Base-by-base conservation (phyloP, 2,329 filamentous ascomycete genomes). In the Ophiostoma himal-ulmi region DNA sequence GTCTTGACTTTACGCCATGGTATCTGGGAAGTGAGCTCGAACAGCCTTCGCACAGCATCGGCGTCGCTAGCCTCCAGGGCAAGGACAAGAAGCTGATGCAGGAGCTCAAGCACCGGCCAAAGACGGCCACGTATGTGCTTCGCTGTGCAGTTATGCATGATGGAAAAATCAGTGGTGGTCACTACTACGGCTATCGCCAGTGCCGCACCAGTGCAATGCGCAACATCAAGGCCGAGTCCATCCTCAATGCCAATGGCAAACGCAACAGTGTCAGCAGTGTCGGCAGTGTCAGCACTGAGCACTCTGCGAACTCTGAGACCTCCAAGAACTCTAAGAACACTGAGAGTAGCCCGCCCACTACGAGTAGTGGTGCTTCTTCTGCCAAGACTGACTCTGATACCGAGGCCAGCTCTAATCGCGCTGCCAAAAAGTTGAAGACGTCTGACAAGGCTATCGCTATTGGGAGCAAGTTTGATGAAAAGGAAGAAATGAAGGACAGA, bases 1-100 rank as follows among this genome's bases (percentile, higher is more conserved):
- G 81, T 4, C 0, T 98, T 22, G 90, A 97, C 77, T 81, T 99
- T 1, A 89, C 89, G 0, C 86, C 89, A n/a, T 97, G 93, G 94
- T 94, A 90, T 77, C 81, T 97, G 82, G 85, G 73, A 85, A 87
- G 34, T 20, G 20, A n/a, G 8, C n/a, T 22, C 14, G 10, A 17
- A 13, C 10, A 10, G 7, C 17, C 62, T 4, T 11, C 11, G 34
- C 62, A 65, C 62, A 65, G 62, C 62, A 65, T 65, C 62, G 36
- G 22, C 36, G 36, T 39, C 11, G 34, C 34, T 20, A 13, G 36
- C 36, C 62, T 65, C 10, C 3, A 39, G n/a, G 62, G 62, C 62
- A 65, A 10, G 36, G 62, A 65, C 36, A 10, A 39, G 14, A 13
- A 6, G 20, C 4, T 39, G 8, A 20, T 65, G 7, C 20, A 65